Percentiles rank a stretch among this genome's conserved stretches.
Conservation (phyloP, 345 rosid species). For the Clausena lansium region DNA sequence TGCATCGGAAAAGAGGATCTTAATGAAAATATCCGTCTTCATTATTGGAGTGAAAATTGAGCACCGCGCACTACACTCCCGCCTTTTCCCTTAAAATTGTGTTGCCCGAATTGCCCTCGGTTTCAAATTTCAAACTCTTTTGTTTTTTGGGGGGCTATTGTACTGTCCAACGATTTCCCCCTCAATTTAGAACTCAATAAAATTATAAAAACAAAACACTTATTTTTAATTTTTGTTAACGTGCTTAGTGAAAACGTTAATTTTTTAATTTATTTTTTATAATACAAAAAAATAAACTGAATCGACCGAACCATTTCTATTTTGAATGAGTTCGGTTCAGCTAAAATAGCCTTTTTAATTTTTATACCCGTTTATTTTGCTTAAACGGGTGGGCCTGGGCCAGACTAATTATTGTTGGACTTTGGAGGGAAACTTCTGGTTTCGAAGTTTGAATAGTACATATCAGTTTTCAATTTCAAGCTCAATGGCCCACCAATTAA, state of each 20-base stretch:
- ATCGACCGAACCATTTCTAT: too few species aligned
- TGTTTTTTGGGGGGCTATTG: not conserved
- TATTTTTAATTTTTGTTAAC: too few species aligned
- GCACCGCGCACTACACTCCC: not conserved
- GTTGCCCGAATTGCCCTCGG: not conserved
- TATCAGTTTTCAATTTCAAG: not conserved
- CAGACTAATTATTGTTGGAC: too few species aligned
- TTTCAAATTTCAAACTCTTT: slow-evolving; percentile 10
- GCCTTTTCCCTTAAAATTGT: not conserved
- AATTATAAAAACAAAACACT: too few species aligned
- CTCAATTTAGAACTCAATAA: too few species aligned
- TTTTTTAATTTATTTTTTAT: too few species aligned
- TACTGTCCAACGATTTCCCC: not conserved
- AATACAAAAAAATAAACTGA: too few species aligned
- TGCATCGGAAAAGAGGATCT: not conserved
- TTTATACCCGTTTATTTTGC: not conserved
- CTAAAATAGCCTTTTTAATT: fast-evolving
- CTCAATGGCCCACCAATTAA: not conserved
- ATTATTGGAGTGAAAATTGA: slow-evolving; percentile 1
- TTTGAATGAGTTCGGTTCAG: too few species aligned
- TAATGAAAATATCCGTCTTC: not conserved
- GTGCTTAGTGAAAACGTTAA: too few species aligned
- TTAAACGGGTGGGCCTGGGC: not conserved
- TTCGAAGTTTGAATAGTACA: not conserved
- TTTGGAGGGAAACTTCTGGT: not conserved